phyloP scores from a whole-genome alignment of 257 asterid genomes.

The Osmanthus fragrans region DNA sequence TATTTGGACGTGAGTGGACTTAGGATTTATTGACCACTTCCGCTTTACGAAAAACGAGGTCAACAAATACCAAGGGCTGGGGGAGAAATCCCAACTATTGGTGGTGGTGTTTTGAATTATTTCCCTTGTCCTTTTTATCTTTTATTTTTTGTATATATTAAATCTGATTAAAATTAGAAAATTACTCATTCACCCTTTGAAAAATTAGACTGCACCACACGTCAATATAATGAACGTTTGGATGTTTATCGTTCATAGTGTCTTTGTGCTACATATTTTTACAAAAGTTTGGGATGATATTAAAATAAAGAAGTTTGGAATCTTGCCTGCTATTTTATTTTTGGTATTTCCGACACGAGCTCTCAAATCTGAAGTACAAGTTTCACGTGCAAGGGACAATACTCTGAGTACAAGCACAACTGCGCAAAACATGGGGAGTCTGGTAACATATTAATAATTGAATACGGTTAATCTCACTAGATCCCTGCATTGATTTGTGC shows the following conservation, averaged over 20 bases:
- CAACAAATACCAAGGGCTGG: no score
- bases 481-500: slow-evolving; percentile 6
- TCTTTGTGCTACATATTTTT: no score
- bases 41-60: no score
- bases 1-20: no score
- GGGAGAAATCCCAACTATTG: no score
- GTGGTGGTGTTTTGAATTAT: no score
- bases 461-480: slow-evolving; percentile 23
- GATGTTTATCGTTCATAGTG: no score
- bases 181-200: slow-evolving; percentile 6
- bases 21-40: no score
- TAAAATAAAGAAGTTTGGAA: no score
- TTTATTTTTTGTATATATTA: neutral
- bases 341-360: neutral
- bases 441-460: slow-evolving; percentile 19
- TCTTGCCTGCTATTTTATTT: no score
- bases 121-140: neutral
- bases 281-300: no score
- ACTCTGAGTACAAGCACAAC: slow-evolving; percentile 30
- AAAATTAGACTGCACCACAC: slow-evolving; percentile 8
- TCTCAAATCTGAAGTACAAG: slow-evolving; percentile 11
- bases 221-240: no score
- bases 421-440: slow-evolving; percentile 6
- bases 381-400: slow-evolving; percentile 54
- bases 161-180: slow-evolving; percentile 32